phyloP scores from a whole-genome alignment of 805 yeast species.

The Candida bentonensis region DNA sequence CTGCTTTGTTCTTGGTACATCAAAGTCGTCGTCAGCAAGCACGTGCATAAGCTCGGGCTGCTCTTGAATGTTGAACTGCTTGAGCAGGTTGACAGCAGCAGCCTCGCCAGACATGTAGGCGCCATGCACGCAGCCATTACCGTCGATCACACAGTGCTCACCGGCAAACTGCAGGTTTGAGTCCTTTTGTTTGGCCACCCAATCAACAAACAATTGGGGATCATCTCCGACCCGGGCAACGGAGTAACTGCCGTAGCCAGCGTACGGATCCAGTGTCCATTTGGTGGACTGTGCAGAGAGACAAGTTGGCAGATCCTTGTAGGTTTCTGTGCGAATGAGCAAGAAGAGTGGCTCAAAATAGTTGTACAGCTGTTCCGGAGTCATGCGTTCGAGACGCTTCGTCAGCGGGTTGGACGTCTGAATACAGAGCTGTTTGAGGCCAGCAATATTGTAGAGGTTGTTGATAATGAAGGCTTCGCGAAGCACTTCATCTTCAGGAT shows the following conservation, averaged over 20 bases:
- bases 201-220: conserved; percentile 11
- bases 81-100: conserved; percentile 11
- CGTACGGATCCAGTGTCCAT: conserved; percentile 17
- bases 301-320: background rate
- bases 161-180: conserved; percentile 65
- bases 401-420: conserved; percentile 12
- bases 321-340: conserved; percentile 7
- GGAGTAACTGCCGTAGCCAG: conserved; percentile 21
- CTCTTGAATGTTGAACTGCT: background rate
- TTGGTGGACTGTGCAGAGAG: conserved; percentile 8
- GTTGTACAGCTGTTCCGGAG: conserved; percentile 9
- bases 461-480: conserved; percentile 9
- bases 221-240: conserved; percentile 13
- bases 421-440: conserved; percentile 12
- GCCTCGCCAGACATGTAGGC: conserved; percentile 38
- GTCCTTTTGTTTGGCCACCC: conserved; percentile 8
- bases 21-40: background rate
- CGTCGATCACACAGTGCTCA: conserved; percentile 75
- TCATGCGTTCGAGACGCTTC: conserved; percentile 6
- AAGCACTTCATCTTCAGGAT: conserved; percentile 7
- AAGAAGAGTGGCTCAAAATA: conserved; percentile 13
- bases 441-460: conserved; percentile 14
- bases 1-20: background rate
- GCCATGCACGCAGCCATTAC: conserved; percentile 87
- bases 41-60: background rate